These are phyloP conservation scores for Eucalyptus tenuipes DNA, from an alignment of 345 rosid genomes.

Conservation along the genomic window DNA sequence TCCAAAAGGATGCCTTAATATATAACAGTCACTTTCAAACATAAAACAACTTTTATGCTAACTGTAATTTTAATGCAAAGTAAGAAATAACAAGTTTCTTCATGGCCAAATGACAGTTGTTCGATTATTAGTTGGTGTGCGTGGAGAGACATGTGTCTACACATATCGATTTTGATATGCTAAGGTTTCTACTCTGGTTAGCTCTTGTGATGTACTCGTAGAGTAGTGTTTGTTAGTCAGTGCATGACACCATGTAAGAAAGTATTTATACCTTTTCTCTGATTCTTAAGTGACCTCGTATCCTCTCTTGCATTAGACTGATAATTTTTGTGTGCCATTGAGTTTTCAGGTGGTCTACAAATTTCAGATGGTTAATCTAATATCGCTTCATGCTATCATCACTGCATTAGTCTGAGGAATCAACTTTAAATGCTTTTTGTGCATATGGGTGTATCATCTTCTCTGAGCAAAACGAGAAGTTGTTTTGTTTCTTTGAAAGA, in stretches of 20 bases:
- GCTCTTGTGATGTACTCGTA: background rate
- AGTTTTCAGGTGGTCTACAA: background rate
- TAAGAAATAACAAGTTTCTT: background rate
- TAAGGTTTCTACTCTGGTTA: background rate
- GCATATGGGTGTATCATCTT: background rate
- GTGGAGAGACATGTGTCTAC: background rate
- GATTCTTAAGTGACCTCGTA: background rate
- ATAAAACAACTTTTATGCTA: background rate
- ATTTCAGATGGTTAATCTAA: background rate
- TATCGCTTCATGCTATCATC: background rate
- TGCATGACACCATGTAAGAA: background rate
- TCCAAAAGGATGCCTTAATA: background rate
- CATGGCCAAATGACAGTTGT: background rate
- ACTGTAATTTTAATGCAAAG: background rate
- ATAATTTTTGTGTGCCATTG: background rate
- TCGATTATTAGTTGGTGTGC: background rate
- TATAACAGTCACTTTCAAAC: background rate
- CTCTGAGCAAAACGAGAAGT: background rate
- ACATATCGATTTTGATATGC: background rate
- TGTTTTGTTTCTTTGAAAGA: background rate
- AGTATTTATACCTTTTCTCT: background rate
- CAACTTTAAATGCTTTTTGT: background rate
- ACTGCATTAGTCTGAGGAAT: background rate
- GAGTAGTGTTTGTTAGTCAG: background rate
- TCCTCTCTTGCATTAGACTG: background rate